Conservation (phyloP, 306 rosid genomes). For the Sicyos baderoa region DNA sequence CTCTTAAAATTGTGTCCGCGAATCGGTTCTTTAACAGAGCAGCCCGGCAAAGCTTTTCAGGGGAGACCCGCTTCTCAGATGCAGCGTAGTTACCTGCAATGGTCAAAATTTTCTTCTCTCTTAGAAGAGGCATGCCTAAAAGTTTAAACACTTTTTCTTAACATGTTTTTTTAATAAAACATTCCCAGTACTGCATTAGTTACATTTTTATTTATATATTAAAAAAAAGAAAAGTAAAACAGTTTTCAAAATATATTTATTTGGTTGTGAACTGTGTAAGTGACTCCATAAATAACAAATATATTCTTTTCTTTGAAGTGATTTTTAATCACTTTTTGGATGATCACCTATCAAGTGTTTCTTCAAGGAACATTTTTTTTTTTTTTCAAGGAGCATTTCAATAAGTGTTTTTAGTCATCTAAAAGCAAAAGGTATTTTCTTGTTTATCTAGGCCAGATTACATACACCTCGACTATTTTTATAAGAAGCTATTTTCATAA, state of each 20-base stretch:
- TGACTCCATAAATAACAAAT: neutral
- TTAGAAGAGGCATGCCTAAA: neutral
- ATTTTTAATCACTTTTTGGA: neutral
- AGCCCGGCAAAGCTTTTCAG: constrained; percentile 56
- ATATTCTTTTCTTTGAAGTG: neutral
- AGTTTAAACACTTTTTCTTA: neutral
- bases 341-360: neutral
- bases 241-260: neutral
- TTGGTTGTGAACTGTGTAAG: neutral
- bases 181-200: neutral
- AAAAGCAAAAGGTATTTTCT: neutral
- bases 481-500: too few relatives aligned
- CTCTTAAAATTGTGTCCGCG: constrained; percentile 76
- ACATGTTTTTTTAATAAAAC: neutral
- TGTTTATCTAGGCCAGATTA: too few relatives aligned
- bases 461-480: too few relatives aligned
- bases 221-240: too few relatives aligned
- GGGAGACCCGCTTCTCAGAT: constrained; percentile 60
- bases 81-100: constrained; percentile 53
- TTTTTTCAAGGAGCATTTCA: neutral
- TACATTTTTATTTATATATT: too few relatives aligned
- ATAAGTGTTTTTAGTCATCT: neutral
- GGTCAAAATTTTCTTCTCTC: neutral
- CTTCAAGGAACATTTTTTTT: neutral
- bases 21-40: constrained; percentile 61